These are phyloP conservation scores for Carex myosuroides DNA, from an alignment of 176 grass and related monocot genomes.

Conservation along the genomic window DNA sequence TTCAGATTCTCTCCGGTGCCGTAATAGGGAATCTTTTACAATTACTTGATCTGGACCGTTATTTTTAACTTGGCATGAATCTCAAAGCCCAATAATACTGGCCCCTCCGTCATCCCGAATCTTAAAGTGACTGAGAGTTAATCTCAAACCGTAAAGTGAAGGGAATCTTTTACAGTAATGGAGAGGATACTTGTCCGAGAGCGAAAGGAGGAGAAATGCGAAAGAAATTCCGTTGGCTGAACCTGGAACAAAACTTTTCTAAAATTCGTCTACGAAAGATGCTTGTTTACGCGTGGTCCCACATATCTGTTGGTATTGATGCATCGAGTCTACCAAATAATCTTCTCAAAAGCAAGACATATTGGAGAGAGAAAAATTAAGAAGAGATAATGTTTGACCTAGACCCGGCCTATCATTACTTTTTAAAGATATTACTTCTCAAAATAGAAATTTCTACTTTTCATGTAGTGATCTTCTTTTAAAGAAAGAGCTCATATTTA, in stretches of 20 bases:
- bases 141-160: too few relatives aligned
- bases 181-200: too few relatives aligned
- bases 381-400: constrained; percentile 17
- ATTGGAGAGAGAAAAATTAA: neutral
- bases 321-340: constrained; percentile 8
- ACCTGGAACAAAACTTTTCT: neutral
- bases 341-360: neutral
- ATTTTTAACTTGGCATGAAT: too few relatives aligned
- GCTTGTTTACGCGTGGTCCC: neutral
- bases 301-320: neutral
- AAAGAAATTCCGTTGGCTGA: neutral
- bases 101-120: too few relatives aligned
- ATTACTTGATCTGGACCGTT: too few relatives aligned
- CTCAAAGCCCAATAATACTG: too few relatives aligned
- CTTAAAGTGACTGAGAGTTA: too few relatives aligned
- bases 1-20: too few relatives aligned
- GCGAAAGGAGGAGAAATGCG: constrained; percentile 28
- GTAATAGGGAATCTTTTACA: too few relatives aligned
- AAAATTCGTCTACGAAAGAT: neutral
- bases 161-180: neutral
- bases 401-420: constrained; percentile 26
- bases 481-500: neutral
- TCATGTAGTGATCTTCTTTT: neutral
- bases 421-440: neutral
- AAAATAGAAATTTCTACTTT: neutral